Evolutionary conservation across 2,329 filamentous ascomycete genomes (phyloP).

Genomic region (Xylogone sp.): DNA sequence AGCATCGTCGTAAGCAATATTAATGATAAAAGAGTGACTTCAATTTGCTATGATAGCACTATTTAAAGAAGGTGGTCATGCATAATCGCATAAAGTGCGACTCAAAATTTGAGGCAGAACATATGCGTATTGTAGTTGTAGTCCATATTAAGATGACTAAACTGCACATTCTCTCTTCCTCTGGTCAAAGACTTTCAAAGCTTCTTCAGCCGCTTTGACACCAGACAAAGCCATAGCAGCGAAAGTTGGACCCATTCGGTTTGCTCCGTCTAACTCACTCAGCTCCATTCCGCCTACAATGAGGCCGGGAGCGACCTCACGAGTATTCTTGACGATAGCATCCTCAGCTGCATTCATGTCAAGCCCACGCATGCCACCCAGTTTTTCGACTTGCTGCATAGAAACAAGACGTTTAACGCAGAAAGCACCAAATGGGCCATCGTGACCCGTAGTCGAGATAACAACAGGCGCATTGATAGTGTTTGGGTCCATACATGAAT

Average conservation of each 20-base stretch:
- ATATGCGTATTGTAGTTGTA: too few species aligned
- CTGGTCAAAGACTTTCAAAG: constrained; percentile 70
- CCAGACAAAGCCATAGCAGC: constrained; percentile 85
- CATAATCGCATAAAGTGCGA: too few species aligned
- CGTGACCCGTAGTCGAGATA: constrained; percentile 87
- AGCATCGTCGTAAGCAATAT: too few species aligned
- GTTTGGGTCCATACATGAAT: constrained; percentile 96
- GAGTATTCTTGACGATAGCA: constrained; percentile 87
- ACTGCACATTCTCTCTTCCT: constrained; percentile 46
- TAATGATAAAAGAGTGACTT: neutral
- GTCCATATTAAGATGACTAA: too few species aligned
- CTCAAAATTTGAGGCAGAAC: too few species aligned
- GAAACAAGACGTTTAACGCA: constrained; percentile 85
- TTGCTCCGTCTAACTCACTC: constrained; percentile 84
- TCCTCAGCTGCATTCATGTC: constrained; percentile 93
- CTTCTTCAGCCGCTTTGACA: constrained; percentile 89
- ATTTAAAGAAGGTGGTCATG: neutral
- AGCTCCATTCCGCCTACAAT: constrained; percentile 96
- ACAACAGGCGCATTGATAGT: constrained; percentile 90
- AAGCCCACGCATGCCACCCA: constrained; percentile 88
- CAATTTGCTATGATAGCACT: neutral
- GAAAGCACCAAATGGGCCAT: constrained; percentile 89
- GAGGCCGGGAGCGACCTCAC: constrained; percentile 81
- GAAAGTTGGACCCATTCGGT: constrained; percentile 87
- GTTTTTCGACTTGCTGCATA: constrained; percentile 78